Evolutionary conservation across 208 protist species (phyloP).

Genomic region (Spongospora subterranea): DNA sequence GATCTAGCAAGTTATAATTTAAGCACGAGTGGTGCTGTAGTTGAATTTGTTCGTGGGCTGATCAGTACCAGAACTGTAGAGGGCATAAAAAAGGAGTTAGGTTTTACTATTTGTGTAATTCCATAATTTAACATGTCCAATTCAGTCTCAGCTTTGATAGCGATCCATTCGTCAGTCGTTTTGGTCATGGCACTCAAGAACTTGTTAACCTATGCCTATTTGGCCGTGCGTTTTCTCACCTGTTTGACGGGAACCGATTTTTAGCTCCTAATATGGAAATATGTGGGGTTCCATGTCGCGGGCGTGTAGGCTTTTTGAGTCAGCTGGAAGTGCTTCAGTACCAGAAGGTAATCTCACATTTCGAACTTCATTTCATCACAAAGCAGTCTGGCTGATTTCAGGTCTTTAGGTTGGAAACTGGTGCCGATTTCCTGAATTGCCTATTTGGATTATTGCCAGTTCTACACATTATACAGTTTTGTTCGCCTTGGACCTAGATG

Average conservation of each 20-base stretch:
- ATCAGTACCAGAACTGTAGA: background rate
- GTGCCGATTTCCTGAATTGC: background rate
- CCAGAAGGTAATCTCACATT: no score
- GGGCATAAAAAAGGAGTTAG: background rate
- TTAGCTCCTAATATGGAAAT: slow-evolving; percentile 7
- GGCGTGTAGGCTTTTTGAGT: background rate
- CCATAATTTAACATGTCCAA: background rate
- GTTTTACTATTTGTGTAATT: background rate
- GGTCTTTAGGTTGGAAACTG: slow-evolving; percentile 3
- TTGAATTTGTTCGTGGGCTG: background rate
- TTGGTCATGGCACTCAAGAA: slow-evolving; percentile 29
- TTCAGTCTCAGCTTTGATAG: slow-evolving; percentile 31
- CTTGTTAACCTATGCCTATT: slow-evolving; percentile 46
- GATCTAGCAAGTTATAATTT: background rate
- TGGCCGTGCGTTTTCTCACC: background rate
- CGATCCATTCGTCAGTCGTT: slow-evolving; percentile 42
- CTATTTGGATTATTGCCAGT: slow-evolving; percentile 50
- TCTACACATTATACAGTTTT: slow-evolving; percentile 31
- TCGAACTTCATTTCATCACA: no score
- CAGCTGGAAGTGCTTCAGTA: slow-evolving; percentile 42
- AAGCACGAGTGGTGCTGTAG: background rate
- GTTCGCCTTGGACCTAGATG: background rate
- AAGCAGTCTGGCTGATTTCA: background rate
- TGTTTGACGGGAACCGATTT: background rate
- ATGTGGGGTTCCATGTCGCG: background rate